A percentile compares a stretch with the other conserved stretches of the same genome.
Evolutionary conservation across 139 green algal genomes (phyloP).

Genomic region (Chlorella sp.): DNA sequence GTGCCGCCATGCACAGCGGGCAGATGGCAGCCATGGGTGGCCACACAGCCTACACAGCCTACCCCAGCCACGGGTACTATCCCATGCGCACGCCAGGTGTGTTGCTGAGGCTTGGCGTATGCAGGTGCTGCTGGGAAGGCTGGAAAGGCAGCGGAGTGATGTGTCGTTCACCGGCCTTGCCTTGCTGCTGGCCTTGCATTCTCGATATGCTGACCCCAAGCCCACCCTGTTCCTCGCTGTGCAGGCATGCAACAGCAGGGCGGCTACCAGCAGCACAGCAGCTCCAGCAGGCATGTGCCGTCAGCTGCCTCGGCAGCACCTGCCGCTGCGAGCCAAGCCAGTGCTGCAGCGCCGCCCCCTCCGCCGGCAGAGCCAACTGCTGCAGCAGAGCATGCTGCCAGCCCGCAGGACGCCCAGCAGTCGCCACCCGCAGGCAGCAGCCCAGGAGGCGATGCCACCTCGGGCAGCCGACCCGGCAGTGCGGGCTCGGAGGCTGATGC

Average conservation of each 20-base stretch:
- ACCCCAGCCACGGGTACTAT: conserved; percentile 12
- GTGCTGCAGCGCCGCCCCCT: not conserved
- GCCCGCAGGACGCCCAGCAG: not conserved
- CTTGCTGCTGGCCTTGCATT: not conserved
- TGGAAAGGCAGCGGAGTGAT: too few relatives aligned
- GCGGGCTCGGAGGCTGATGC: not conserved
- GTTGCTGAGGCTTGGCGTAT: not conserved
- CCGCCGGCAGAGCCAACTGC: not conserved
- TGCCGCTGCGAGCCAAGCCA: not conserved
- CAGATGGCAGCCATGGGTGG: conserved; percentile 22
- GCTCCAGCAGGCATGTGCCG: too few relatives aligned
- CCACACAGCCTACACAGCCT: not conserved
- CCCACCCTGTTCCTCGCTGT: too few relatives aligned
- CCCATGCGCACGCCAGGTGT: not conserved
- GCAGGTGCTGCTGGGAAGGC: not conserved
- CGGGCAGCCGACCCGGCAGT: not conserved
- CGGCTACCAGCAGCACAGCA: too few relatives aligned
- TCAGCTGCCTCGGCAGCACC: not conserved
- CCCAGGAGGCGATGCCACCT: not conserved
- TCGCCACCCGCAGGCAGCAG: not conserved
- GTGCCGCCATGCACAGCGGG: not conserved
- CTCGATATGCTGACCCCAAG: too few relatives aligned
- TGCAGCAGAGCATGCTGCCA: too few relatives aligned
- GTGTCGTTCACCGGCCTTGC: too few relatives aligned
- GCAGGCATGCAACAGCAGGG: too few relatives aligned